Evolutionary conservation across 495 filamentous ascomycete species (phyloP).

Genomic region (Apiosordaria backusii): DNA sequence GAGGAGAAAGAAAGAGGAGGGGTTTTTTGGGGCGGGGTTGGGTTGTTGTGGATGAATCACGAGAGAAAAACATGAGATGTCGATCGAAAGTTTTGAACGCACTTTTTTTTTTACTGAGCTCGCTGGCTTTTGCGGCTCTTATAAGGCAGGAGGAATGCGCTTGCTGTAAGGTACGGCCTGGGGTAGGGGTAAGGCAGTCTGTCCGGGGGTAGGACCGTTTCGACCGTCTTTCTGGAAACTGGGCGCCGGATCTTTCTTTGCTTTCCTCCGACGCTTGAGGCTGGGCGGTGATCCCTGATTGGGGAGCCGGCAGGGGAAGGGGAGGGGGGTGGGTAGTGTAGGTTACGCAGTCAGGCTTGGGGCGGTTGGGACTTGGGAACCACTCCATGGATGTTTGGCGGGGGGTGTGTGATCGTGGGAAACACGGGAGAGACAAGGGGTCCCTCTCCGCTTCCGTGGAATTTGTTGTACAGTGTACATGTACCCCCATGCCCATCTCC

Average conservation of each 20-base stretch:
- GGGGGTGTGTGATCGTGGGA: background rate
- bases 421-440: background rate
- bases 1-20: conserved; percentile 4
- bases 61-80: too few species aligned
- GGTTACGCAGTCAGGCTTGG: background rate
- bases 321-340: background rate
- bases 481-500: background rate
- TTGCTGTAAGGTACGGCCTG: conserved; percentile 9
- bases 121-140: background rate
- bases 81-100: background rate
- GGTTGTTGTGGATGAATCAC: too few species aligned
- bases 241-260: conserved; percentile 8
- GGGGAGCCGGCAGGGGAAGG: background rate
- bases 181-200: too few species aligned
- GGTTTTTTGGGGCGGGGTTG: background rate
- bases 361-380: background rate
- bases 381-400: too few species aligned
- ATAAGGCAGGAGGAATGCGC: background rate
- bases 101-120: background rate
- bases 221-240: background rate
- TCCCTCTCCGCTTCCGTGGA: background rate
- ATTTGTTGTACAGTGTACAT: background rate
- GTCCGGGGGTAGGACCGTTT: background rate
- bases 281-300: conserved; percentile 1
- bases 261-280: conserved; percentile 9